A percentile compares a stretch with the other conserved stretches of the same genome.
phyloP scores from a whole-genome alignment of 2,329 filamentous ascomycete species.

The Orbilia brochopaga region DNA sequence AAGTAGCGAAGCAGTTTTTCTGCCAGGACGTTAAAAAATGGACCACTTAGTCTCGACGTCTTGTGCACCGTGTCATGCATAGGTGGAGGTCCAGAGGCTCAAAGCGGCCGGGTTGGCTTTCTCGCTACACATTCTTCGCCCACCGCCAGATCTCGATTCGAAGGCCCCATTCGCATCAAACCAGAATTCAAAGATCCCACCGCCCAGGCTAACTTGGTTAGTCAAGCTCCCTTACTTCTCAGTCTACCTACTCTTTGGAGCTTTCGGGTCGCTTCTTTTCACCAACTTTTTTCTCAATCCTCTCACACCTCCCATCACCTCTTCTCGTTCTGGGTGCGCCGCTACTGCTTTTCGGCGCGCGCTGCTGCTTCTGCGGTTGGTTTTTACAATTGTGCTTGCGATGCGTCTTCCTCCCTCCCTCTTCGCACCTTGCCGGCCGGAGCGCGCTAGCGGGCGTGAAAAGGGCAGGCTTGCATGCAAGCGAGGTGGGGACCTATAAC shows the following conservation, averaged over 20 bases:
- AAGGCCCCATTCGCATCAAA: conserved; percentile 6
- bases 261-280: conserved; percentile 47
- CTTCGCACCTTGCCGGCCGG: conserved; percentile 5
- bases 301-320: not conserved
- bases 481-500: not conserved
- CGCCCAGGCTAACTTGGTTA: not conserved
- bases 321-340: not conserved
- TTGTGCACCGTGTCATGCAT: conserved; percentile 4
- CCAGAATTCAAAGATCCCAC: not conserved
- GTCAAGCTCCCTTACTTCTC: conserved; percentile 10
- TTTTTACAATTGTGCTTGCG: not conserved
- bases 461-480: conserved; percentile 7
- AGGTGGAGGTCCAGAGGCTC: not conserved
- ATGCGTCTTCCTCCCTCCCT: conserved; percentile 3
- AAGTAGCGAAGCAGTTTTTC: not conserved
- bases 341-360: too few relatives aligned
- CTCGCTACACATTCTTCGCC: conserved; percentile 7
- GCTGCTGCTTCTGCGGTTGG: too few relatives aligned
- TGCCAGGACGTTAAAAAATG: not conserved
- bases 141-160: conserved; percentile 4
- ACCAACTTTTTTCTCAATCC: conserved; percentile 20
- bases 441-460: conserved; percentile 4
- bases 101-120: not conserved
- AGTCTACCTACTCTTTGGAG: conserved; percentile 34
- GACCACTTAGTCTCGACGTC: not conserved